Evolutionary conservation across 2,329 filamentous ascomycete species (phyloP).

Genomic region (Clonostachys solani): DNA sequence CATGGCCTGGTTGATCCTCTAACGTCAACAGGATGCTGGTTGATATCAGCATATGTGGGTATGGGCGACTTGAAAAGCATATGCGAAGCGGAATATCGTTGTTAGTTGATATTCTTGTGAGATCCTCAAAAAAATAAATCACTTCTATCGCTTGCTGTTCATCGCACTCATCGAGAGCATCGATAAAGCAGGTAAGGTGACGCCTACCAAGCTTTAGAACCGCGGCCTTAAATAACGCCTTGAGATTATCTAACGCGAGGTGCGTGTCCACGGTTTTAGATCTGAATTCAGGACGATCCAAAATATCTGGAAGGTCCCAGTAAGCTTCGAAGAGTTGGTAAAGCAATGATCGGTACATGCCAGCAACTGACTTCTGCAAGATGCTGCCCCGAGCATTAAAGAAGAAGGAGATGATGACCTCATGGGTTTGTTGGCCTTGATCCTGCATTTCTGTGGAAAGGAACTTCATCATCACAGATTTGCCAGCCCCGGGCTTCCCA

Average conservation of each 20-base stretch:
- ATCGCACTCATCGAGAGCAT: slow-evolving; percentile 45
- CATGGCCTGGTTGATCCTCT: slow-evolving; percentile 15
- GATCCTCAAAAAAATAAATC: slow-evolving; percentile 33
- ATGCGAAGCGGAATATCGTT: slow-evolving; percentile 17
- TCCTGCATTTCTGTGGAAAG: background rate
- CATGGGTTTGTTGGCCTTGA: background rate
- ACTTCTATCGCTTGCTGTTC: slow-evolving; percentile 34
- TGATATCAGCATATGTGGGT: slow-evolving; percentile 29
- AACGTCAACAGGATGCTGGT: slow-evolving; percentile 15
- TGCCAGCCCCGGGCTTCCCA: slow-evolving; percentile 3
- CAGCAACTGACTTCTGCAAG: slow-evolving; percentile 36
- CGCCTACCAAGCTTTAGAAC: background rate
- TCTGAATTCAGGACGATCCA: slow-evolving; percentile 9
- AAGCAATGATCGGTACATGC: slow-evolving; percentile 46
- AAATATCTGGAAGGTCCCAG: slow-evolving; percentile 22
- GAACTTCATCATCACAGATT: slow-evolving; percentile 6
- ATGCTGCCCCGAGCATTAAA: slow-evolving; percentile 40
- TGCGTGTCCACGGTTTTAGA: background rate
- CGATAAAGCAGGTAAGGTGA: slow-evolving; percentile 9
- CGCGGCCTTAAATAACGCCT: slow-evolving; percentile 1
- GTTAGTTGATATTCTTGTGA: slow-evolving; percentile 20
- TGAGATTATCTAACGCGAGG: background rate
- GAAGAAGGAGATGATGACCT: slow-evolving; percentile 35
- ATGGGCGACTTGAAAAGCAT: slow-evolving; percentile 40
- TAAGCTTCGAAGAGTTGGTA: slow-evolving; percentile 28